Evolutionary conservation across 23 red algal genomes (phyloP).

Genomic region (Gracilaria gracilis): DNA sequence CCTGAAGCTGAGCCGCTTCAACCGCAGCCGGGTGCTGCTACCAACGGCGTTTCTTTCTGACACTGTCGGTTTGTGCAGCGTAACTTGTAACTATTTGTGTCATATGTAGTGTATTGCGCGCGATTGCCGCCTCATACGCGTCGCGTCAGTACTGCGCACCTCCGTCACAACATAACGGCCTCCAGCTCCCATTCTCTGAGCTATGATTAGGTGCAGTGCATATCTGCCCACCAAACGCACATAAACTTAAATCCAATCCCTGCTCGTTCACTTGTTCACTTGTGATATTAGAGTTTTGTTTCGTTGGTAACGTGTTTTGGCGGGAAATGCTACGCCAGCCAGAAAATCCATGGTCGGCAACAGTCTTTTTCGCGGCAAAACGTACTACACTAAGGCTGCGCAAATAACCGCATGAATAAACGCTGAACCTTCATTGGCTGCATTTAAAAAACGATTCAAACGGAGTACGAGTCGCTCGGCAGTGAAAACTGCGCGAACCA

Average conservation of each 20-base stretch:
- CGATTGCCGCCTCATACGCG: neutral
- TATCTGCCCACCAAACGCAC: too few relatives aligned
- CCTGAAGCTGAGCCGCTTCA: neutral
- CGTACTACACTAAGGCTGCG: neutral
- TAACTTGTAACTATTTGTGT: slow-evolving; percentile 11
- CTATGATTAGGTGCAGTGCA: too few relatives aligned
- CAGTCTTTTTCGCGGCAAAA: neutral
- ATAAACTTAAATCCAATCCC: too few relatives aligned
- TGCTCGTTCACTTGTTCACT: too few relatives aligned
- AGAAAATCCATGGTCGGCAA: too few relatives aligned
- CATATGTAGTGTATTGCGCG: neutral
- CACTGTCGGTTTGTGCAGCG: neutral
- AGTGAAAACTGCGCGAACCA: neutral
- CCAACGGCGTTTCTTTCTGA: neutral
- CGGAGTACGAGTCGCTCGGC: neutral
- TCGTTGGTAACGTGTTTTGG: too few relatives aligned
- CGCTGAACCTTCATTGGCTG: neutral
- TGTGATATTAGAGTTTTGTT: too few relatives aligned
- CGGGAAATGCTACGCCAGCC: too few relatives aligned
- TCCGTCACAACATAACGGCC: neutral
- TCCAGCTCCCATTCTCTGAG: neutral
- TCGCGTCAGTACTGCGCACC: too few relatives aligned
- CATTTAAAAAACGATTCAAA: neutral
- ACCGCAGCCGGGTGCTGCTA: neutral
- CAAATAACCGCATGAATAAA: neutral